Evolutionary conservation across 768 basidiomycete genomes (phyloP).

Genomic region (Tylopilus subfusipes): DNA sequence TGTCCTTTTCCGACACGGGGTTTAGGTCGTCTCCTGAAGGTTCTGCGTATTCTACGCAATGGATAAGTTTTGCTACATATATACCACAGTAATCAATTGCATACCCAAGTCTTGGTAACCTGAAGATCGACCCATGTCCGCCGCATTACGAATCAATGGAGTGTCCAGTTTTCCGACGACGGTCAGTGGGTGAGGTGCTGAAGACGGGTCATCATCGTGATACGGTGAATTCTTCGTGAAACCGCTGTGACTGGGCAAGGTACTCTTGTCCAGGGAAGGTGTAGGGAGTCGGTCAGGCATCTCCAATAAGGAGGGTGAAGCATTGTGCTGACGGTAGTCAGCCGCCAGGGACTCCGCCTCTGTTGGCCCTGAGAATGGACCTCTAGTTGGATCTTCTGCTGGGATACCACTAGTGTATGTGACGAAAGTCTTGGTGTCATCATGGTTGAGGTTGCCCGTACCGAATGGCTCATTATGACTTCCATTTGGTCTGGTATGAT

Average conservation of each 20-base stretch:
- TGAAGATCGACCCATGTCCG: constrained; percentile 37
- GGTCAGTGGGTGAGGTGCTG: constrained; percentile 12
- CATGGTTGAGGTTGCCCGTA: constrained; percentile 6
- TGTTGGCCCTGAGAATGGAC: constrained; percentile 10
- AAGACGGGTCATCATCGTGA: constrained; percentile 20
- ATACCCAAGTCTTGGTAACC: constrained; percentile 55
- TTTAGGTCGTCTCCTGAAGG: constrained; percentile 35
- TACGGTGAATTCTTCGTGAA: constrained; percentile 14
- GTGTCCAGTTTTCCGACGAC: constrained; percentile 23
- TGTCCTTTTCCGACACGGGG: constrained; percentile 37
- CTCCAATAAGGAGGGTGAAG: constrained; percentile 13
- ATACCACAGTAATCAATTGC: not conserved
- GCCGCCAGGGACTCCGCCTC: constrained; percentile 25
- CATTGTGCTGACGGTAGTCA: constrained; percentile 24
- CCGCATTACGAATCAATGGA: constrained; percentile 47
- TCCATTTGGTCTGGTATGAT: constrained; percentile 9
- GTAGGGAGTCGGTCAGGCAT: constrained; percentile 14
- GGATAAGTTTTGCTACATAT: not conserved
- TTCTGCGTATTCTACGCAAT: constrained; percentile 59
- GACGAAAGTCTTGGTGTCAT: constrained; percentile 20
- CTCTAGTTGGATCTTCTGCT: constrained; percentile 8
- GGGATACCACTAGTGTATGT: constrained; percentile 22
- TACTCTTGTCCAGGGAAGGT: constrained; percentile 11
- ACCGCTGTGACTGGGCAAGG: constrained; percentile 3
- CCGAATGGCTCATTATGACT: constrained; percentile 20